A percentile compares a stretch with the other conserved stretches of the same genome.
Conservation (phyloP, 2,329 filamentous ascomycete genomes). For the Venturia pyrina region DNA sequence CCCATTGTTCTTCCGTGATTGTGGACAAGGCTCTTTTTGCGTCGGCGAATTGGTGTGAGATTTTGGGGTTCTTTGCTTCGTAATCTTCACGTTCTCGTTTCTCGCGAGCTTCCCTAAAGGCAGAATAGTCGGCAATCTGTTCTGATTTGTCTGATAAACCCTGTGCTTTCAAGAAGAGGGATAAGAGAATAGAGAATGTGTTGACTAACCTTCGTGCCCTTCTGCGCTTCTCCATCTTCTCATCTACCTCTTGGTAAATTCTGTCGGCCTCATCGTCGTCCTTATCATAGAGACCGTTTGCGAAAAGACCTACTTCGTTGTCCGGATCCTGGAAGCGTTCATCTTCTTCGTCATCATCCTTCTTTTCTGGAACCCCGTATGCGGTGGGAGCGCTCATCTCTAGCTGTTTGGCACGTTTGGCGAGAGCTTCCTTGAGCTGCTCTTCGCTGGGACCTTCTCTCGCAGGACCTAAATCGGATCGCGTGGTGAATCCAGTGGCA, state of each 20-base stretch:
- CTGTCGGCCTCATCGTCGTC: constrained; percentile 96
- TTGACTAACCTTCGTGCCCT: constrained; percentile 74
- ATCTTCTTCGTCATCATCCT: constrained; percentile 64
- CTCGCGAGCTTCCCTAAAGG: constrained; percentile 84
- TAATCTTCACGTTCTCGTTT: constrained; percentile 85
- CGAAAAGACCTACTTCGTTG: constrained; percentile 92
- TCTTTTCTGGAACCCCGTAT: constrained; percentile 59
- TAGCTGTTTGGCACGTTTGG: constrained; percentile 80
- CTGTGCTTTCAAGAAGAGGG: not conserved
- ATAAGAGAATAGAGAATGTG: constrained; percentile 17
- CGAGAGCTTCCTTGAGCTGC: constrained; percentile 95
- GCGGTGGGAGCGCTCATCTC: constrained; percentile 61
- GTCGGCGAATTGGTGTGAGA: constrained; percentile 94
- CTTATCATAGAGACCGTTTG: constrained; percentile 89
- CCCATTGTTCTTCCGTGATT: constrained; percentile 94
- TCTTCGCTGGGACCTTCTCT: constrained; percentile 93
- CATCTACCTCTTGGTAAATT: constrained; percentile 92
- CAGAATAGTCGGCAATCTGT: constrained; percentile 67
- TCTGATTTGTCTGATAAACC: constrained; percentile 56
- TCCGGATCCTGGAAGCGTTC: constrained; percentile 91
- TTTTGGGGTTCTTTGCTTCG: constrained; percentile 95
- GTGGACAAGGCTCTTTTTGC: constrained; percentile 81
- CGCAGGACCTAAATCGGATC: constrained; percentile 90
- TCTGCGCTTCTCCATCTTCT: constrained; percentile 87
- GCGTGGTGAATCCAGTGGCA: constrained; percentile 94